Conservation (phyloP, 352 stramenopile genomes). For the Globisporangium canariense region DNA sequence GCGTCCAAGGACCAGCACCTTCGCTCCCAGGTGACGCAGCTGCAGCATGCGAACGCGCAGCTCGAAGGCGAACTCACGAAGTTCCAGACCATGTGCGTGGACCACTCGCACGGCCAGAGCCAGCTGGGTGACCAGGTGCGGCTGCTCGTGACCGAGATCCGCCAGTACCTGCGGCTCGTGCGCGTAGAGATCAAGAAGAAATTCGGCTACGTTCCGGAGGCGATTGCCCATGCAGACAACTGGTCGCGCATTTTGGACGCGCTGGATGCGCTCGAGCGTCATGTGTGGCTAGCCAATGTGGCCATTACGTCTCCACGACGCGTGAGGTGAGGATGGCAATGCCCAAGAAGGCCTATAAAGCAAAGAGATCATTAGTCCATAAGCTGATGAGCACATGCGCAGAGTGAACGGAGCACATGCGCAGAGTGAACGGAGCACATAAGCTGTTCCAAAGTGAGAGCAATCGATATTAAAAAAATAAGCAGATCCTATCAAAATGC, state of each 20-base stretch:
- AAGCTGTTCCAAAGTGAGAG: neutral
- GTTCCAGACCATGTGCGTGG: constrained; percentile 13
- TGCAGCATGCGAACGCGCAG: constrained; percentile 18
- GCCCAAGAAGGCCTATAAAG: neutral
- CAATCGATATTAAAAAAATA: constrained; percentile 14
- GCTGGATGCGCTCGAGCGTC: constrained; percentile 40
- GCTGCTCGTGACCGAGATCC: constrained; percentile 51
- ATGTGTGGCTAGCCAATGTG: constrained; percentile 9
- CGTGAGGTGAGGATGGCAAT: neutral
- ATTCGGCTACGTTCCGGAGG: constrained; percentile 77
- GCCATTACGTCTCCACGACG: neutral
- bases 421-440: too few species aligned
- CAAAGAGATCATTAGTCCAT: neutral
- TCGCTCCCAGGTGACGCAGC: constrained; percentile 7
- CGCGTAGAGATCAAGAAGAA: constrained; percentile 74
- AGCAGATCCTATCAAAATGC: constrained; percentile 15
- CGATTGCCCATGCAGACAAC: constrained; percentile 57
- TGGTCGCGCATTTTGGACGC: constrained; percentile 61
- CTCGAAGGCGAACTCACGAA: constrained; percentile 21
- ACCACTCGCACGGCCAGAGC: constrained; percentile 28
- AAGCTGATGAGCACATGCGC: neutral
- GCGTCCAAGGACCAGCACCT: constrained; percentile 12
- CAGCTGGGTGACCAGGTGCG: constrained; percentile 48
- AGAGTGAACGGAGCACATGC: too few species aligned
- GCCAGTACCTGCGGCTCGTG: constrained; percentile 66